These are phyloP conservation scores for Moesziomyces aphidis DNA, from an alignment of 1,284 basidiomycete genomes.

Conservation along the genomic window DNA sequence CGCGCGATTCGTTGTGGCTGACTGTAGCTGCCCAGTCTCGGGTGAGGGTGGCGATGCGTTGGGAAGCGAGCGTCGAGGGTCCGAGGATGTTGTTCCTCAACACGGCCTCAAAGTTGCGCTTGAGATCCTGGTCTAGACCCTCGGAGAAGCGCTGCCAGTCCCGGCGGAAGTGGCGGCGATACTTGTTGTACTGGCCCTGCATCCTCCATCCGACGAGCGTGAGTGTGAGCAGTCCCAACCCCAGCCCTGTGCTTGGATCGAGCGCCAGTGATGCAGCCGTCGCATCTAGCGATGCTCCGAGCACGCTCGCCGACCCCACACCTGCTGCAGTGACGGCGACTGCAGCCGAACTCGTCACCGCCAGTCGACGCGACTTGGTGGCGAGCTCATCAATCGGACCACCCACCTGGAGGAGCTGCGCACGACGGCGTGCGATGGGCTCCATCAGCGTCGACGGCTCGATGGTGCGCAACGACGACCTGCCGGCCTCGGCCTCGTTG, in stretches of 20 bases:
- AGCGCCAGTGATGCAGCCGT: conserved; percentile 41
- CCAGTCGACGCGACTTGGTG: conserved; percentile 41
- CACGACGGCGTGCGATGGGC: conserved; percentile 48
- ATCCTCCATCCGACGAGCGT: conserved; percentile 63
- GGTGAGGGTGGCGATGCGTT: conserved; percentile 9
- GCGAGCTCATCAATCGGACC: conserved; percentile 54
- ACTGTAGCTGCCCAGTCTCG: conserved; percentile 10
- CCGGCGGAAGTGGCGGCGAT: conserved; percentile 60
- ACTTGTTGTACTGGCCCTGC: conserved; percentile 65
- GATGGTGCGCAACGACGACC: conserved; percentile 39
- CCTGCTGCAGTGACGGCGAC: conserved; percentile 39
- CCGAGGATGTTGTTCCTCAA: conserved; percentile 25
- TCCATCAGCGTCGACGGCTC: conserved; percentile 47
- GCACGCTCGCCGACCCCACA: conserved; percentile 37
- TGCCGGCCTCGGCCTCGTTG: conserved; percentile 43
- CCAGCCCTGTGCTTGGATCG: conserved; percentile 60
- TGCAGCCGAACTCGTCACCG: conserved; percentile 33
- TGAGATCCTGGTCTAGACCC: conserved; percentile 56
- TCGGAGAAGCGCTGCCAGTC: conserved; percentile 62
- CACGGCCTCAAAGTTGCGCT: conserved; percentile 23
- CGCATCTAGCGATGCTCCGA: conserved; percentile 40
- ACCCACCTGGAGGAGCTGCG: conserved; percentile 43
- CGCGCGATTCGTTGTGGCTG: conserved; percentile 11
- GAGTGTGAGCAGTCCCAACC: conserved; percentile 57
- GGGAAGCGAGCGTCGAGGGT: conserved; percentile 18